Evolutionary conservation across 495 filamentous ascomycete genomes (phyloP).

Genomic region (Chaetomidium leptoderma): DNA sequence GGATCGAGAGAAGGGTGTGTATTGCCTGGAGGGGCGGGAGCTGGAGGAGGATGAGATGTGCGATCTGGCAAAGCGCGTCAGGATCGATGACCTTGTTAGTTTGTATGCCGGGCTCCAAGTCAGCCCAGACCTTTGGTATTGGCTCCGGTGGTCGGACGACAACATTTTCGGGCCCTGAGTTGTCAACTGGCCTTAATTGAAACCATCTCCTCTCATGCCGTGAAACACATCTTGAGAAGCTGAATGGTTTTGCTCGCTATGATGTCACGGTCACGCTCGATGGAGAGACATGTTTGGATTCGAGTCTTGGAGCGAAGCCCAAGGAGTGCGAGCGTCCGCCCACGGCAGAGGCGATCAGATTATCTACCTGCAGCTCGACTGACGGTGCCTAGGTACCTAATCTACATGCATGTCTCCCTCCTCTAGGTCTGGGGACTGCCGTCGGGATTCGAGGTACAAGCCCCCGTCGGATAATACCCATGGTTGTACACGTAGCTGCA

Average conservation of each 20-base stretch:
- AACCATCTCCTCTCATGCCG: too few species aligned
- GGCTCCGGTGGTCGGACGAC: not conserved
- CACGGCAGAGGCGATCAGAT: not conserved
- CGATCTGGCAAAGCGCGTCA: not conserved
- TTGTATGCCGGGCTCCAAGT: not conserved
- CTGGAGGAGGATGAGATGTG: not conserved
- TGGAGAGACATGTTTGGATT: too few species aligned
- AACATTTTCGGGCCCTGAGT: not conserved
- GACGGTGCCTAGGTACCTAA: not conserved
- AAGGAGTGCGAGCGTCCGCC: not conserved
- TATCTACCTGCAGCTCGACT: not conserved
- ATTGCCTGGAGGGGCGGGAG: not conserved
- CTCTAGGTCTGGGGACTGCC: not conserved
- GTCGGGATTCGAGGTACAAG: not conserved
- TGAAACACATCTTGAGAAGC: too few species aligned
- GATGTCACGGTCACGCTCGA: too few species aligned
- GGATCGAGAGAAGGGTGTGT: not conserved
- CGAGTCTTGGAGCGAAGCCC: not conserved
- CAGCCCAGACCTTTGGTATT: not conserved
- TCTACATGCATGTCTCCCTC: not conserved
- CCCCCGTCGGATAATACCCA: constrained; percentile 1
- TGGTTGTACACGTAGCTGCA: not conserved
- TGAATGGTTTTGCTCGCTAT: too few species aligned
- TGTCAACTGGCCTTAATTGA: not conserved
- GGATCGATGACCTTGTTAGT: not conserved